A percentile compares a stretch with the other conserved stretches of the same genome.
These are phyloP conservation scores for Malassezia furfur DNA, from an alignment of 1,284 basidiomycete species.

Conservation along the genomic window DNA sequence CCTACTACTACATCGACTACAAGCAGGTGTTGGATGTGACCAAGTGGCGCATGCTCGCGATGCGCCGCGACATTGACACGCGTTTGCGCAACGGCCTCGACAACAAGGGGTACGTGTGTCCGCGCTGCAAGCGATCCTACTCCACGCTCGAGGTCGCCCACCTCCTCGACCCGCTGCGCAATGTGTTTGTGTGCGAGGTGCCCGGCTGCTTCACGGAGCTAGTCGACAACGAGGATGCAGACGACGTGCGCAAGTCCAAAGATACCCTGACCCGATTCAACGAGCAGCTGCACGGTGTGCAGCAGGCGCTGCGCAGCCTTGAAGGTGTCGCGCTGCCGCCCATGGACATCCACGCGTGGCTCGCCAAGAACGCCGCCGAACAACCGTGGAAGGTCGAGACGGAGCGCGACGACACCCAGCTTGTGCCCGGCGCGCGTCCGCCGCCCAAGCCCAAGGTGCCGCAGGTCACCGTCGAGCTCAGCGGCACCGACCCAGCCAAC, in stretches of 20 bases:
- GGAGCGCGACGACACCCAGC: background rate
- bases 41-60: conserved; percentile 93
- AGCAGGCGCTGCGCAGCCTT: conserved; percentile 74
- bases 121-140: conserved; percentile 74
- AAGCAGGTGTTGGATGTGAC: conserved; percentile 90
- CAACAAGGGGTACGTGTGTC: conserved; percentile 90
- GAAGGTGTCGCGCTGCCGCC: conserved; percentile 63
- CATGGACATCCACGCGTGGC: conserved; percentile 59
- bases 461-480: conserved; percentile 38
- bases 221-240: conserved; percentile 80
- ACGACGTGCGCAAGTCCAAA: conserved; percentile 70
- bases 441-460: conserved; percentile 20
- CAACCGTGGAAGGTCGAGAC: conserved; percentile 30
- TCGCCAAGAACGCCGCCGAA: conserved; percentile 32
- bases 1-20: conserved; percentile 92
- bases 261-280: conserved; percentile 94
- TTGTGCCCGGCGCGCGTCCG: conserved; percentile 5
- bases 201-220: conserved; percentile 59
- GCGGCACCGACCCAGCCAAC: conserved; percentile 30
- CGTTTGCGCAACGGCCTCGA: conserved; percentile 55
- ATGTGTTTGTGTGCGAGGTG: conserved; percentile 41
- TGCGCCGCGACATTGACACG: conserved; percentile 73
- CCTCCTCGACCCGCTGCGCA: conserved; percentile 59
- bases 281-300: conserved; percentile 74
- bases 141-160: conserved; percentile 75